Conservation (phyloP, 225 moss, liverwort and hornwort species). For the Ulota crispa region DNA sequence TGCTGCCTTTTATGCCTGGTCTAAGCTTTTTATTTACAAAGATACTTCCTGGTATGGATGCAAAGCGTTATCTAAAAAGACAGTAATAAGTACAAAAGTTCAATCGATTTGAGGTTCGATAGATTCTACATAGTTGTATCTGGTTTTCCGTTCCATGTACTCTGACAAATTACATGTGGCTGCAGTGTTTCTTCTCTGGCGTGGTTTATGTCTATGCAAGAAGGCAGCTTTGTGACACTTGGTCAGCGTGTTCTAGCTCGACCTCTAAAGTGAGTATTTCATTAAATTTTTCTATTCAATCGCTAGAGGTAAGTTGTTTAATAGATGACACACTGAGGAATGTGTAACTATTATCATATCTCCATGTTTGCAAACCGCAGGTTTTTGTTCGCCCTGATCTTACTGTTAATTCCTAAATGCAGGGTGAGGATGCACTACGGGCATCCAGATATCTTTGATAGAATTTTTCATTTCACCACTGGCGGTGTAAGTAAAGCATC, state of each 20-base stretch:
- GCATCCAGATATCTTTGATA: conserved; percentile 98
- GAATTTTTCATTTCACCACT: conserved; percentile 89
- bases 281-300: conserved; percentile 4
- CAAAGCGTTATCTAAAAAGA: background rate
- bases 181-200: conserved; percentile 98
- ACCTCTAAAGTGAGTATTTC: conserved; percentile 80
- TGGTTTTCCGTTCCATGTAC: background rate
- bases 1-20: background rate
- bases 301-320: conserved; percentile 7
- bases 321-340: conserved; percentile 3
- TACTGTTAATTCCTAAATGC: conserved; percentile 15
- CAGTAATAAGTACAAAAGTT: background rate
- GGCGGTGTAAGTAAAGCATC: conserved; percentile 98
- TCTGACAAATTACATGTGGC: conserved; percentile 8
- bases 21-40: background rate
- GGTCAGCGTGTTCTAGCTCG: conserved; percentile 94
- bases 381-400: conserved; percentile 1
- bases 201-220: conserved; percentile 98
- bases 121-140: background rate
- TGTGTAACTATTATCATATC: background rate
- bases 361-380: background rate
- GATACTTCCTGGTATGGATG: background rate
- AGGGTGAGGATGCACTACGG: conserved; percentile 99
- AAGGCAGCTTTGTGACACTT: conserved; percentile 96
- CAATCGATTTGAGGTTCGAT: background rate